Conservation (phyloP, 257 asterid genomes). For the Solanum peruvianum region DNA sequence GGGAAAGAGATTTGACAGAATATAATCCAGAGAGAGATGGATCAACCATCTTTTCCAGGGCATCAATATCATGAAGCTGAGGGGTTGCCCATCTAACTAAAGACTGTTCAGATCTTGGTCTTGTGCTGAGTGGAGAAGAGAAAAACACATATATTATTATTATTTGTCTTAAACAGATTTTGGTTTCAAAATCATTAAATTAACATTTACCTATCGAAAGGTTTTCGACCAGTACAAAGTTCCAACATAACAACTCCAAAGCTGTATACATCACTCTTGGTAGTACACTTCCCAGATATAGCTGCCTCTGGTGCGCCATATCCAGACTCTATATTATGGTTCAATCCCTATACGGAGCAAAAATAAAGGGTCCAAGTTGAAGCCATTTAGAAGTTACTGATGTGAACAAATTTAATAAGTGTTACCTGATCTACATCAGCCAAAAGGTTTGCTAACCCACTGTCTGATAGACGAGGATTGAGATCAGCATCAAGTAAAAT, state of each 20-base stretch:
- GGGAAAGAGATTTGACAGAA: constrained; percentile 87
- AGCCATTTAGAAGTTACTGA: neutral
- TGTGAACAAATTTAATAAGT: neutral
- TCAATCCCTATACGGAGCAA: constrained; percentile 29
- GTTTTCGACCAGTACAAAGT: constrained; percentile 81
- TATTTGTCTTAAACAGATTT: neutral
- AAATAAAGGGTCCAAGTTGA: neutral
- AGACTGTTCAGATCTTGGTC: constrained; percentile 79
- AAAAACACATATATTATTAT: neutral
- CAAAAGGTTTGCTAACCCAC: constrained; percentile 70
- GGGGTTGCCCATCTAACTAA: constrained; percentile 97
- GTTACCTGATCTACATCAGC: constrained; percentile 70
- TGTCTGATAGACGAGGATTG: constrained; percentile 87
- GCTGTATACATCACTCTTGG: constrained; percentile 85
- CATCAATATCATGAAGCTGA: constrained; percentile 94
- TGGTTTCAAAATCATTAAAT: neutral
- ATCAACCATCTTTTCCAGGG: constrained; percentile 90
- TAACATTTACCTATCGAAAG: constrained; percentile 59
- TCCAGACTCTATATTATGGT: constrained; percentile 38
- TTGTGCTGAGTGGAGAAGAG: constrained; percentile 35
- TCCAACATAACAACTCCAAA: constrained; percentile 96
- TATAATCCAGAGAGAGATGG: constrained; percentile 81
- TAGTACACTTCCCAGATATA: constrained; percentile 71
- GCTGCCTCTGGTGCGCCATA: constrained; percentile 85
- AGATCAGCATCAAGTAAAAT: constrained; percentile 80